Evolutionary conservation across 495 filamentous ascomycete species (phyloP), one percentile per base, ranked within the genome.

Genomic region (Aspergillus sclerotioniger): DNA sequence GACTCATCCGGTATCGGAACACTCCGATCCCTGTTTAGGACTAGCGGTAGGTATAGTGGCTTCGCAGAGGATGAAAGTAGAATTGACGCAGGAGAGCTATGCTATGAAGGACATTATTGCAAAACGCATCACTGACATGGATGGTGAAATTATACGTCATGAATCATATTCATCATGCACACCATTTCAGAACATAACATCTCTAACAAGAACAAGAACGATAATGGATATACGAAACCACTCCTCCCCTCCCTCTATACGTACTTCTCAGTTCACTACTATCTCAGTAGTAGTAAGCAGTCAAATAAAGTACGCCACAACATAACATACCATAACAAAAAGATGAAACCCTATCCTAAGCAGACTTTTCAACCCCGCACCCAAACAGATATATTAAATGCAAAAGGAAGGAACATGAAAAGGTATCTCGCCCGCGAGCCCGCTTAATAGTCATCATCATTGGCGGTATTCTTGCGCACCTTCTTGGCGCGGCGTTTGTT

Each of bases 401-500:
- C 15, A 32, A 49, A 19, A 55, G n/a, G n/a, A 55, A 44, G 33
- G 53, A 20, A 57, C 12, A 45, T 8, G n/a, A 57, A 57, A 21
- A 51, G 16, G 44, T 25, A 41, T 31, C 57, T 58, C 59, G 54
- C 53, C 54, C 51, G 54, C 50, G 60, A 60, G 41, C 64, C 65
- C 58, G 56, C 63, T 65, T 71, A 74, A 45, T 72, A 76, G 47
- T 76, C 68, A 54, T 79, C 71, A 16, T 76, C 76, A 62, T 76
- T 68, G 12, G 59, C 66, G n/a, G 59, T 61, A 39, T 68, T 67
- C 62, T 70, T 68, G 50, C 68, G 75, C 65, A 82, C 82, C 58
- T 71, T 78, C 77, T 86, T 86, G 10, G 76, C 74, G 69, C 83
- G 82, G 21, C 81, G 85, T 78, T 96, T 85, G 54, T 87, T 85